Evolutionary conservation across 2,329 filamentous ascomycete genomes (phyloP), one percentile per base, ranked within the genome.

Genomic region (Diplodia sapinea): DNA sequence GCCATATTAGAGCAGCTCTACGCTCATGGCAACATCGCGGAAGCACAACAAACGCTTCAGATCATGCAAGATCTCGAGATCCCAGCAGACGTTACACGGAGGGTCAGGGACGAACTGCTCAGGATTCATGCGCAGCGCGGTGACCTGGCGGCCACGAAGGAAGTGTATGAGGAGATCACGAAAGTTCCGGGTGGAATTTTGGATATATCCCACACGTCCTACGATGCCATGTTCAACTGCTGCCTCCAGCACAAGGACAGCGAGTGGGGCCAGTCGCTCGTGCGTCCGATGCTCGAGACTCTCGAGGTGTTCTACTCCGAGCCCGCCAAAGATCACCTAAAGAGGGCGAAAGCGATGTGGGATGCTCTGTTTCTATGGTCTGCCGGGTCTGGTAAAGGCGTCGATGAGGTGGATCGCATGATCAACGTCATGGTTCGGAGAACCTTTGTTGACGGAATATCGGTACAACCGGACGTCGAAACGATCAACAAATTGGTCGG

Each of bases 401-500:
- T 91, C 1, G 87, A 92, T 76, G 88, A 92, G 74, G 84, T 94
- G 69, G 85, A 87, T 66, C 86, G 88, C 71, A 93, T 94, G 87
- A 86, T 95, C 68, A 82, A 86, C 52, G 83, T 89, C 23, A 89
- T 93, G 84, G 78, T 82, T n/a, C 78, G 81, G 47, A 80, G 83
- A 59, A 84, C 82, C 69, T 73, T 80, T 64, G 76, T 83, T 69
- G 77, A 84, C 67, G 75, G 82, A 67, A 79, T 80, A 17, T 71
- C 85, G 3, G 78, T 82, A 8, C 67, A 73, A 7, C 87, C 93
- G 0, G 89, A 92, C 66, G 88, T 88, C 7, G 80, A 85, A 3
- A 93, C 91, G 6, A 88, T 98, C 73, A 96, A 98, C 74, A 81
- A 83, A 6, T 83, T 98, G 31, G 84, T 98, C 20, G 85, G 87